Evolutionary conservation across 2,329 filamentous ascomycete genomes (phyloP).

Genomic region (Cadophora malorum): DNA sequence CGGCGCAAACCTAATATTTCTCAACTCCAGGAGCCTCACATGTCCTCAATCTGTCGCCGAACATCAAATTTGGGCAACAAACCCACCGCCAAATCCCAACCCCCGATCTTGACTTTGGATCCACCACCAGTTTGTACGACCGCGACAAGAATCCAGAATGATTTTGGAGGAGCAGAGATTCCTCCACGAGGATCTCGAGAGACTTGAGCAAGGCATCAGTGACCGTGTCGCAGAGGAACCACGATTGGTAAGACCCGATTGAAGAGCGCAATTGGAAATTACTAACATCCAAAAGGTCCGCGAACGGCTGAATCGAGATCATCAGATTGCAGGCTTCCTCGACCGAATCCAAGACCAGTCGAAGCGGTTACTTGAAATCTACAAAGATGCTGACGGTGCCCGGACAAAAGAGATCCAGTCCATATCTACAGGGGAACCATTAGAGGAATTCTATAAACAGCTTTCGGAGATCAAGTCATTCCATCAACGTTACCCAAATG

Average conservation of each 20-base stretch:
- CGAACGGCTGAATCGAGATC: slow-evolving; percentile 87
- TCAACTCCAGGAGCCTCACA: slow-evolving; percentile 4
- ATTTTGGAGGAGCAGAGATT: slow-evolving; percentile 92
- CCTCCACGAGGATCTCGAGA: slow-evolving; percentile 95
- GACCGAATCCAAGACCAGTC: slow-evolving; percentile 89
- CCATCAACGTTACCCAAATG: slow-evolving; percentile 89
- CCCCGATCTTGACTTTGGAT: not conserved
- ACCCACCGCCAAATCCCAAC: not conserved
- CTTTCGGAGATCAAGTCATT: slow-evolving; percentile 82
- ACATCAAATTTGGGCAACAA: not conserved
- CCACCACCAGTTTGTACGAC: not conserved
- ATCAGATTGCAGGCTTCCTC: slow-evolving; percentile 87
- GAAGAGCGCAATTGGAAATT: not conserved
- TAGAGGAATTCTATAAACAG: slow-evolving; percentile 91
- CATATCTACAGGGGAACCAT: slow-evolving; percentile 83
- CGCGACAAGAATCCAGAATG: slow-evolving; percentile 55
- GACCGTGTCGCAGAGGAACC: slow-evolving; percentile 90
- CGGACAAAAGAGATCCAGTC: slow-evolving; percentile 82
- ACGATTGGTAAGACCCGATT: slow-evolving; percentile 69
- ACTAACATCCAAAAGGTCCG: slow-evolving; percentile 67
- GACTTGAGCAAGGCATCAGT: slow-evolving; percentile 90
- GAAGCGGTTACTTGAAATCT: slow-evolving; percentile 78
- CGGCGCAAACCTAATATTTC: slow-evolving; percentile 30
- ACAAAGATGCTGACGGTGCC: slow-evolving; percentile 76
- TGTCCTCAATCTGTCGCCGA: not conserved